phyloP scores from a whole-genome alignment of 2,329 filamentous ascomycete genomes.

The Ceratocystis eucalypticola region DNA sequence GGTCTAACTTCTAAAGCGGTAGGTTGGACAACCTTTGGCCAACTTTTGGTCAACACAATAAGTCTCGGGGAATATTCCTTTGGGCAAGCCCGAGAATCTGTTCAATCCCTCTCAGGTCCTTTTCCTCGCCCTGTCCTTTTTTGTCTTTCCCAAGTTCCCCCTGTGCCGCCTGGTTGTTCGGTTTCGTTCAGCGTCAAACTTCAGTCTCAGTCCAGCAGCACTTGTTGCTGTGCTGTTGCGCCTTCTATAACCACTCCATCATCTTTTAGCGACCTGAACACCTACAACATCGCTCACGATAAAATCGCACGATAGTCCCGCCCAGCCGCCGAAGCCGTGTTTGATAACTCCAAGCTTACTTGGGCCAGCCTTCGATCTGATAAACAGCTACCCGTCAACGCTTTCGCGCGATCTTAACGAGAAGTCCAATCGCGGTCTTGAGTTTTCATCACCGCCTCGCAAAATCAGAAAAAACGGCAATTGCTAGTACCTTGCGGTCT shows the following conservation, averaged over 20 bases:
- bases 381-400: background rate
- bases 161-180: conserved; percentile 1
- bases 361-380: background rate
- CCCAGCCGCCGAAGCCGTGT: background rate
- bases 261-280: background rate
- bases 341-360: background rate
- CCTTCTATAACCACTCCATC: background rate
- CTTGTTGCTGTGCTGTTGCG: conserved; percentile 1
- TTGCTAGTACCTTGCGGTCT: conserved; percentile 1
- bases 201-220: conserved; percentile 9
- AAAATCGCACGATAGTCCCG: conserved; percentile 2
- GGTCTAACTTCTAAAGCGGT: conserved; percentile 16
- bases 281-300: background rate
- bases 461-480: background rate
- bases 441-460: background rate
- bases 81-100: conserved; percentile 11
- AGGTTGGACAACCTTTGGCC: conserved; percentile 10
- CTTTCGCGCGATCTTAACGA: background rate
- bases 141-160: conserved; percentile 7
- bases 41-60: conserved; percentile 1
- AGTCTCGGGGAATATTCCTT: conserved; percentile 12
- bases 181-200: conserved; percentile 5
- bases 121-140: conserved; percentile 6
- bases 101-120: conserved; percentile 7
- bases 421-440: background rate